Conservation (phyloP, 257 asterid species). For the Perilla frutescens region DNA sequence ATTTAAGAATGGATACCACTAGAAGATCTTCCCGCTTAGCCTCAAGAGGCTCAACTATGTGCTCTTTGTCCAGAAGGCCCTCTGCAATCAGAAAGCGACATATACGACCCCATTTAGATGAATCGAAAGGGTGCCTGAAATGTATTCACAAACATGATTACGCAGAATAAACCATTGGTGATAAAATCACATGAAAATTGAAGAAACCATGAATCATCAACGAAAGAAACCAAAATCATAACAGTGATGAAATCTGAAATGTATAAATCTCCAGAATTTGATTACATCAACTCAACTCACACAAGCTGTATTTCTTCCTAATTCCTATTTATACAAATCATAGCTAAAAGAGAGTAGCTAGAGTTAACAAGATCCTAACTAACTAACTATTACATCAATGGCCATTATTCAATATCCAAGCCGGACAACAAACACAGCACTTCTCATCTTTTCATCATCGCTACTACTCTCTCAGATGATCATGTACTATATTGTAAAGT, state of each 20-base stretch:
- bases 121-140: constrained; percentile 96
- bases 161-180: not conserved
- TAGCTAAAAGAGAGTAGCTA: too few relatives aligned
- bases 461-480: constrained; percentile 9
- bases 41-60: constrained; percentile 84
- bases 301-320: too few relatives aligned
- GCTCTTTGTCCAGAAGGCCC: constrained; percentile 64
- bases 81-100: constrained; percentile 71
- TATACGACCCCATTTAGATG: constrained; percentile 97
- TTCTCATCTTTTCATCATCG: constrained; percentile 4
- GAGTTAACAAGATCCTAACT: too few relatives aligned
- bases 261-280: too few relatives aligned
- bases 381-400: too few relatives aligned
- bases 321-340: too few relatives aligned
- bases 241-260: too few relatives aligned
- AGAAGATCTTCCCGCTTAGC: constrained; percentile 87
- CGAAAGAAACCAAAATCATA: too few relatives aligned
- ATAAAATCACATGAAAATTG: not conserved
- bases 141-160: constrained; percentile 30
- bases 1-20: constrained; percentile 59
- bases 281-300: too few relatives aligned
- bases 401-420: not conserved
- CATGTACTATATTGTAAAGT: not conserved
- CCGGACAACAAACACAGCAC: not conserved
- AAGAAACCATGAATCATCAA: too few relatives aligned